phyloP scores from a whole-genome alignment of 352 stramenopile genomes.

The Globisporangium polare region DNA sequence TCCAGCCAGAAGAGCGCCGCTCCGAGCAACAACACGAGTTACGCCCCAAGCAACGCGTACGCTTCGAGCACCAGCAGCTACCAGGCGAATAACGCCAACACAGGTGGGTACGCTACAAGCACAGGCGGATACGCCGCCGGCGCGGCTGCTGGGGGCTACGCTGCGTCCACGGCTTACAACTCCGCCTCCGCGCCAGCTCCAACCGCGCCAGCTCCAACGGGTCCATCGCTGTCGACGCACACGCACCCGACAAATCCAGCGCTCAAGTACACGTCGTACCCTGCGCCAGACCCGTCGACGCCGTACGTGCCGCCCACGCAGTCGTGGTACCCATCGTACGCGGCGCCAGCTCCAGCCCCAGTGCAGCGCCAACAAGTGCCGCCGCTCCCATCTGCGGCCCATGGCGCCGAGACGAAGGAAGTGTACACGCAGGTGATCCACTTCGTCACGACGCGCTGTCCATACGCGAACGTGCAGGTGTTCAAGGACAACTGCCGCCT shows the following conservation, averaged over 20 bases:
- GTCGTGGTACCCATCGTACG: slow-evolving; percentile 37
- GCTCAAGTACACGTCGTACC: slow-evolving; percentile 60
- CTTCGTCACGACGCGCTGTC: slow-evolving; percentile 70
- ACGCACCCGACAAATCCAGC: slow-evolving; percentile 43
- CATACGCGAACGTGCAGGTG: slow-evolving; percentile 75
- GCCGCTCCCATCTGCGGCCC: slow-evolving; percentile 45
- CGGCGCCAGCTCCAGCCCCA: slow-evolving; percentile 30
- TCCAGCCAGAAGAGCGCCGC: slow-evolving; percentile 38
- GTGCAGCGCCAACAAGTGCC: slow-evolving; percentile 31
- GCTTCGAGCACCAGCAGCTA: slow-evolving; percentile 5
- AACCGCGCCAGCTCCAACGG: slow-evolving; percentile 15
- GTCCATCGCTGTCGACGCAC: slow-evolving; percentile 34
- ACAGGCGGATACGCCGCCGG: background rate
- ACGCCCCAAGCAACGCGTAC: slow-evolving; percentile 2
- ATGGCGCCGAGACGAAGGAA: slow-evolving; percentile 73
- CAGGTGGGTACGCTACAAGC: background rate
- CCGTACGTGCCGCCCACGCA: slow-evolving; percentile 35
- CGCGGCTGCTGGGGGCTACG: slow-evolving; percentile 3
- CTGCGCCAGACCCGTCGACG: slow-evolving; percentile 35
- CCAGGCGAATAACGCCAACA: background rate
- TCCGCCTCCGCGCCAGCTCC: slow-evolving; percentile 11
- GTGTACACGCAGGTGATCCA: slow-evolving; percentile 81
- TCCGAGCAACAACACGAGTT: background rate
- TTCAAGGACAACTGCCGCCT: slow-evolving; percentile 89
- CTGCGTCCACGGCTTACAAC: slow-evolving; percentile 8